Base-by-base conservation (phyloP, 2,329 filamentous ascomycete species). In the Penicillium frequentans region DNA sequence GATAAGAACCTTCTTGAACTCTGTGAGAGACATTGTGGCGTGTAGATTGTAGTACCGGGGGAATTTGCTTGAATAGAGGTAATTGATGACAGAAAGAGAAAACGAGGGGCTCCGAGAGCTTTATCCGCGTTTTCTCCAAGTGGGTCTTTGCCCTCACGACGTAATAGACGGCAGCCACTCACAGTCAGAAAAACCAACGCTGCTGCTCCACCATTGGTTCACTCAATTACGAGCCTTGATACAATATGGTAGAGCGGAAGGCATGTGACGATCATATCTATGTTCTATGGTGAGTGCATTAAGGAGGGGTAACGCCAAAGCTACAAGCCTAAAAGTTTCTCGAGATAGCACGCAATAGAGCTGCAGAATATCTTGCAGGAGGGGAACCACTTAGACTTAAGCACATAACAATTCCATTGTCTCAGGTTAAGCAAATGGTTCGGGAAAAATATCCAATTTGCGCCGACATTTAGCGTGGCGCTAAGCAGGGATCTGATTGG, bases 1-100 rank as follows among this genome's bases (percentile, higher is more conserved):
- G 67, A 87, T 74, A 62, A 84, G 76, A 49, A 81, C 83, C 82
- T 91, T 96, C 10, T 11, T 3, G 19, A 42, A 6, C 19, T 23
- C 37, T 2, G 5, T 9, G 19, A 42, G 1, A 27, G 24, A 4
- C 89, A 92, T 92, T 64, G 39, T 70, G 65, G 56, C 45, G 42
- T 52, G 39, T 8, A 48, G 49, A 24, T 29, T 19, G 27, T 48
- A 21, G 9, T 37, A 39, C 23, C 1, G 19, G n/a, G 14, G 8
- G 10, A 47, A 16, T 27, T 21, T 9, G 19, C 0, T 14, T 43
- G 8, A 27, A 31, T 47, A 44, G 53, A 26, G 10, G 46, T 1
- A 14, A 43, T 14, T 24, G 27, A 35, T 52, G 35, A 47, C 19
- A 14, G 23, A 9, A 35, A 39, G 27, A 33, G 48, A 29, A 54